Conservation (phyloP, 116 monocot genomes). For the Cymodocea nodosa region DNA sequence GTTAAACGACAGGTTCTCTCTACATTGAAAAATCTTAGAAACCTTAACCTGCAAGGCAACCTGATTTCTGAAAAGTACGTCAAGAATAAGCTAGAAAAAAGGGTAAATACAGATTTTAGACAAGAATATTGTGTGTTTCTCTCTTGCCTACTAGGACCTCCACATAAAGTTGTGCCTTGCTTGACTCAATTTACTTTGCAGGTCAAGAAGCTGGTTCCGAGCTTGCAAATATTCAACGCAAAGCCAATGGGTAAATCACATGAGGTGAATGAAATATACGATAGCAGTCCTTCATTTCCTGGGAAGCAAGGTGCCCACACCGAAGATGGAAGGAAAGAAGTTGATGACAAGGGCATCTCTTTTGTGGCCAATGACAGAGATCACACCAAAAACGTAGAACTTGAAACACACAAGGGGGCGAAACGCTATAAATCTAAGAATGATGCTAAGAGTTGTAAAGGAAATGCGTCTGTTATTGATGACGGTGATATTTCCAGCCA, state of each 20-base stretch:
- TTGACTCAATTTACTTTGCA: background rate
- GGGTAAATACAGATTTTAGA: background rate
- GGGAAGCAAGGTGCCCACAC: background rate
- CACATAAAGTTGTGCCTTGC: too few relatives aligned
- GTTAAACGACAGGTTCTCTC: constrained; percentile 46
- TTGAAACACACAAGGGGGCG: background rate
- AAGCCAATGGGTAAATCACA: constrained; percentile 39
- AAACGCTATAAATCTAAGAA: constrained; percentile 5
- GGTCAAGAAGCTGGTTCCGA: constrained; percentile 59
- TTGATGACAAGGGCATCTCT: background rate
- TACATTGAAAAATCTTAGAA: constrained; percentile 48
- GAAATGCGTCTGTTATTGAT: background rate
- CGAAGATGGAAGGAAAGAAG: too few relatives aligned
- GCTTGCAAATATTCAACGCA: constrained; percentile 67
- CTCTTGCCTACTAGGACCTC: too few relatives aligned
- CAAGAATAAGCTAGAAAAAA: constrained; percentile 9
- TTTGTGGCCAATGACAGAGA: background rate
- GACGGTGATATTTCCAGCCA: background rate
- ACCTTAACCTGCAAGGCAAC: constrained; percentile 80
- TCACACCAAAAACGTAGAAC: background rate
- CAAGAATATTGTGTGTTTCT: too few relatives aligned
- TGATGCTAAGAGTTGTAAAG: background rate
- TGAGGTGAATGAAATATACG: constrained; percentile 12
- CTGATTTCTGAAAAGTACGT: constrained; percentile 44
- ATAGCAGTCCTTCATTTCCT: background rate